Evolutionary conservation across 768 basidiomycete species (phyloP).

Genomic region (Rhizopogon vinicolor): DNA sequence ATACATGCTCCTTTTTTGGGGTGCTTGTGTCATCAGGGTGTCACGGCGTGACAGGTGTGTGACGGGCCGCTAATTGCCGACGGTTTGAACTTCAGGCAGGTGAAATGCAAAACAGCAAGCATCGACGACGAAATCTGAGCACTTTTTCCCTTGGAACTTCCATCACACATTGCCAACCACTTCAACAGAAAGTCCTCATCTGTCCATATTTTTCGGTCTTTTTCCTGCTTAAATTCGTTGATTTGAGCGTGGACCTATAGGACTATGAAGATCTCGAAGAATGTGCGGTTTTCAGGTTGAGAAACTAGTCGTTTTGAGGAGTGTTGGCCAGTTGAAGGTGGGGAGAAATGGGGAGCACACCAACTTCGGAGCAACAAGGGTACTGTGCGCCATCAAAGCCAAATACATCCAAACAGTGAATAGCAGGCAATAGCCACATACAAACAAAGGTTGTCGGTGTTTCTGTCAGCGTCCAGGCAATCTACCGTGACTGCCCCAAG

Average conservation of each 20-base stretch:
- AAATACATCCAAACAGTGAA: constrained; percentile 25
- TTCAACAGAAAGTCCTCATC: constrained; percentile 1
- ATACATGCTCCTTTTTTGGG: constrained; percentile 17
- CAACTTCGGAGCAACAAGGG: constrained; percentile 14
- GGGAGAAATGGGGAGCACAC: constrained; percentile 17
- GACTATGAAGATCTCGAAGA: neutral
- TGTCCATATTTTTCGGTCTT: constrained; percentile 1
- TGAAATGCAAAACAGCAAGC: too few species aligned
- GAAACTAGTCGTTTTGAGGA: neutral
- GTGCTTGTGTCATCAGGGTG: constrained; percentile 11
- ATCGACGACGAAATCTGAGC: constrained; percentile 16
- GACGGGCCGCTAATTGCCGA: constrained; percentile 11
- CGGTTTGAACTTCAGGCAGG: constrained; percentile 4
- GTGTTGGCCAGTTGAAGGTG: constrained; percentile 13
- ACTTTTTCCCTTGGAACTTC: neutral
- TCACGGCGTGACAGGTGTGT: too few species aligned
- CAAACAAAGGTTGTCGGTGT: constrained; percentile 26
- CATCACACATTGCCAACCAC: constrained; percentile 12
- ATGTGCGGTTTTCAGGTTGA: neutral
- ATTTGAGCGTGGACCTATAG: too few species aligned
- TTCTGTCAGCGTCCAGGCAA: constrained; percentile 14
- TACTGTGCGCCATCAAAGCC: neutral
- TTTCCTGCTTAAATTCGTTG: neutral
- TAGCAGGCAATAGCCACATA: constrained; percentile 24
- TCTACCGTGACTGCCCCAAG: neutral